Evolutionary conservation across 129 eudicot genomes (phyloP).

Genomic region (Chrysanthemum makinoi): DNA sequence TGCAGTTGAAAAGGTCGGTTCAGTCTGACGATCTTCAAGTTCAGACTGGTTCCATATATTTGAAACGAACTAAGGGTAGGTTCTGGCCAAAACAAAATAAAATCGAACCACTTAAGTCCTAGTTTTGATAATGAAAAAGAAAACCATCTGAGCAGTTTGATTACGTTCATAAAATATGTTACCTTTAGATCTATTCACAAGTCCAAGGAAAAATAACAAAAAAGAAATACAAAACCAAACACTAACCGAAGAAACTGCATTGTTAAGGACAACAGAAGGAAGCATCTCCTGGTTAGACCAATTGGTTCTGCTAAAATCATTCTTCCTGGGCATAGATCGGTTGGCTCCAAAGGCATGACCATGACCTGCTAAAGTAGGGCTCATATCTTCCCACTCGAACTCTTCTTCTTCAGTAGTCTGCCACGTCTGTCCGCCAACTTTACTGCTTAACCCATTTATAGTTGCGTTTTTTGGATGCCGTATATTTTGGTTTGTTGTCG

Average conservation of each 20-base stretch:
- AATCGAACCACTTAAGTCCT: too few relatives aligned
- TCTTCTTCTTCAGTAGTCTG: conserved; percentile 94
- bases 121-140: too few relatives aligned
- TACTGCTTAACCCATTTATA: conserved; percentile 41
- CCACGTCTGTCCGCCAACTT: conserved; percentile 51
- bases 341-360: conserved; percentile 39
- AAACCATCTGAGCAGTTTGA: too few relatives aligned
- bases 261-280: conserved; percentile 34
- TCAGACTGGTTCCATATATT: too few relatives aligned
- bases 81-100: too few relatives aligned
- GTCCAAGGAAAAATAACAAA: neutral
- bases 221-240: conserved; percentile 27
- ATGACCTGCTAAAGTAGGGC: conserved; percentile 57
- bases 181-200: neutral
- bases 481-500: conserved; percentile 33
- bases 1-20: too few relatives aligned
- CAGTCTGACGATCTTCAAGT: too few relatives aligned
- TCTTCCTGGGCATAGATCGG: conserved; percentile 30
- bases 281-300: conserved; percentile 43
- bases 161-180: too few relatives aligned
- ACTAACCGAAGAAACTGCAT: conserved; percentile 33
- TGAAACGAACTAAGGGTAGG: too few relatives aligned
- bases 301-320: conserved; percentile 42
- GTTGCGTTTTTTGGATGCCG: conserved; percentile 22
- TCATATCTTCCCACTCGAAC: conserved; percentile 92